Conservation (phyloP, 2,329 filamentous ascomycete species). For the Botrytis porri region DNA sequence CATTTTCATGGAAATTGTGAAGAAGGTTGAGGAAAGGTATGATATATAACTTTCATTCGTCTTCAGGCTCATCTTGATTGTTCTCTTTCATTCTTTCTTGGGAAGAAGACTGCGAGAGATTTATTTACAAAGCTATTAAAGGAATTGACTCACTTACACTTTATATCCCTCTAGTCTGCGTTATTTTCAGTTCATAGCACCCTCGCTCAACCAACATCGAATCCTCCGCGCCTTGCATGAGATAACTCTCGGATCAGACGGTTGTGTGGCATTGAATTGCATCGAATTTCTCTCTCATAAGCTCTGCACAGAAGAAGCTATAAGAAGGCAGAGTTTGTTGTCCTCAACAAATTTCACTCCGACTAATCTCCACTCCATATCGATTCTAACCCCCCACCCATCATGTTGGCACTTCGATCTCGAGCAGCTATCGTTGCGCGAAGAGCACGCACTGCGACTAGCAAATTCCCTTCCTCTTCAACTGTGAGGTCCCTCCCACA, state of each 20-base stretch:
- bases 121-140: neutral
- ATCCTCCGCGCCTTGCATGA: conserved; percentile 33
- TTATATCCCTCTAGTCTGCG: conserved; percentile 26
- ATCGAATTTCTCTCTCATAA: conserved; percentile 20
- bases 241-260: conserved; percentile 26
- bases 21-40: conserved; percentile 9
- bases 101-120: neutral
- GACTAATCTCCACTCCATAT: conserved; percentile 9
- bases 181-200: conserved; percentile 28
- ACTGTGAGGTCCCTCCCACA: conserved; percentile 32
- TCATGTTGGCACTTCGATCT: conserved; percentile 38
- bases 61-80: neutral
- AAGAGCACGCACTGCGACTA: conserved; percentile 32
- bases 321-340: conserved; percentile 22
- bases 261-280: conserved; percentile 31
- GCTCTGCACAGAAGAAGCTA: conserved; percentile 32
- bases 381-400: conserved; percentile 23
- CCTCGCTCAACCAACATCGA: neutral
- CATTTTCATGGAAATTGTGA: neutral
- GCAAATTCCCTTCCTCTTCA: conserved; percentile 30
- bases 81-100: neutral
- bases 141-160: neutral
- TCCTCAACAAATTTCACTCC: conserved; percentile 2
- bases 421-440: conserved; percentile 35
- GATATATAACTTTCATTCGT: neutral